These are phyloP conservation scores for Ophiosphaerella narmari DNA, from an alignment of 2,329 filamentous ascomycete species.

Conservation along the genomic window DNA sequence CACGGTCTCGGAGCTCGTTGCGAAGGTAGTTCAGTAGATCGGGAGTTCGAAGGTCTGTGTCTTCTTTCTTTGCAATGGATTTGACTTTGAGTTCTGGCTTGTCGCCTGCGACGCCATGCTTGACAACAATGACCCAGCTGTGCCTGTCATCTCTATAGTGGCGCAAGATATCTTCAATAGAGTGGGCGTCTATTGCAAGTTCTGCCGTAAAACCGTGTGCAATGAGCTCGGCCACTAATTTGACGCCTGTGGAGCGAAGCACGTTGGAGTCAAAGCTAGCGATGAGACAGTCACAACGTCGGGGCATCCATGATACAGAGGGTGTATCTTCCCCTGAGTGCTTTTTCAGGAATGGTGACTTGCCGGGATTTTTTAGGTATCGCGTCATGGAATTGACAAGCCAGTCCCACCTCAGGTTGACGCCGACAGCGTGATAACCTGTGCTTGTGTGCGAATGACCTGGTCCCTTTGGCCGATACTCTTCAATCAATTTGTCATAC, in stretches of 20 bases:
- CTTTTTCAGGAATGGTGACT: conserved; percentile 67
- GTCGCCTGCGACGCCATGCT: conserved; percentile 66
- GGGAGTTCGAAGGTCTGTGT: conserved; percentile 71
- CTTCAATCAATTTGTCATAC: conserved; percentile 86
- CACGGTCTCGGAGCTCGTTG: conserved; percentile 78
- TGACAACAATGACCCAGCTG: conserved; percentile 87
- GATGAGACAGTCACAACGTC: conserved; percentile 83
- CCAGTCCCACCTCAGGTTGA: conserved; percentile 87
- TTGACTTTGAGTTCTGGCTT: conserved; percentile 73
- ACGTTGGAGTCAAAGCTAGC: conserved; percentile 82
- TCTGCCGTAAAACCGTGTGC: conserved; percentile 84
- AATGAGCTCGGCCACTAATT: conserved; percentile 80
- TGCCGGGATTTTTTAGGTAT: conserved; percentile 55
- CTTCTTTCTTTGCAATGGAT: conserved; percentile 75
- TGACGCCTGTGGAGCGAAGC: conserved; percentile 75
- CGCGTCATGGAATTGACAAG: conserved; percentile 67
- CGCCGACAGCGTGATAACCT: conserved; percentile 80
- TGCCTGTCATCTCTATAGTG: conserved; percentile 78
- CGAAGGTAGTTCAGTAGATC: conserved; percentile 82
- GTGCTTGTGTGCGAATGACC: conserved; percentile 52
- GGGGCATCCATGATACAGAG: conserved; percentile 43
- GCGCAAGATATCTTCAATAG: conserved; percentile 76
- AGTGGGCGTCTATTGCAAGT: conserved; percentile 77
- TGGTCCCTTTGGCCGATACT: conserved; percentile 74
- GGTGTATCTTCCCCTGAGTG: conserved; percentile 62